Conservation (phyloP, 176 grass and related monocot species). For the Alopecurus myosuroides region DNA sequence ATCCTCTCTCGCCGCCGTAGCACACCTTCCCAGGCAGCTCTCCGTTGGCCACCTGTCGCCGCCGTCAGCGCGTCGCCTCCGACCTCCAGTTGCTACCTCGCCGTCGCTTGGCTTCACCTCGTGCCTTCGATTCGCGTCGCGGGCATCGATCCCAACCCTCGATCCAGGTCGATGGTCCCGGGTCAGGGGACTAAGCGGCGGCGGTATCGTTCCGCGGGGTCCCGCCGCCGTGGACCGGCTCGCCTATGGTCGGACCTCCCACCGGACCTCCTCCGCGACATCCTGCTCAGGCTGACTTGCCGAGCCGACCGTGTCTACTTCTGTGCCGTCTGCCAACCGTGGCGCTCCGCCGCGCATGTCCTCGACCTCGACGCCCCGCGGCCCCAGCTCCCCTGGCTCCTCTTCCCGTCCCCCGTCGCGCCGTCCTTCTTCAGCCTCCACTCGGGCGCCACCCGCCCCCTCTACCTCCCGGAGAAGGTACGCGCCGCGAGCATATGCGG, state of each 20-base stretch:
- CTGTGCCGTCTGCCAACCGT: not conserved
- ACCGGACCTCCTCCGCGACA: not conserved
- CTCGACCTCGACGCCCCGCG: not conserved
- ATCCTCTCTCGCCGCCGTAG: no score
- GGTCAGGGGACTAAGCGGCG: not conserved
- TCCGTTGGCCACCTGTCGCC: no score
- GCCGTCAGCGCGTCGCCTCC: no score
- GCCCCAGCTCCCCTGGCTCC: constrained; percentile 8
- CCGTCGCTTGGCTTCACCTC: no score
- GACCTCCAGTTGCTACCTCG: no score
- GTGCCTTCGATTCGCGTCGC: no score
- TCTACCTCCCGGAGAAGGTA: not conserved
- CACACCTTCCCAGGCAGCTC: no score
- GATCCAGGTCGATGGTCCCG: no score
- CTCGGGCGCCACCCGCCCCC: not conserved
- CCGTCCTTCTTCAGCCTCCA: not conserved
- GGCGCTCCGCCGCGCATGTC: not conserved
- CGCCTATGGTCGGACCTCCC: not conserved
- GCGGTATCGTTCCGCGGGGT: not conserved
- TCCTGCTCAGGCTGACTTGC: not conserved
- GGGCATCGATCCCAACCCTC: no score
- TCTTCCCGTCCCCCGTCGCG: not conserved
- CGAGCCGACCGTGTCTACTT: not conserved
- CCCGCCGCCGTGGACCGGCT: not conserved
- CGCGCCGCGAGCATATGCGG: not conserved